Base-by-base conservation (phyloP, 345 rosid species). In the Arabidopsis arenosa region DNA sequence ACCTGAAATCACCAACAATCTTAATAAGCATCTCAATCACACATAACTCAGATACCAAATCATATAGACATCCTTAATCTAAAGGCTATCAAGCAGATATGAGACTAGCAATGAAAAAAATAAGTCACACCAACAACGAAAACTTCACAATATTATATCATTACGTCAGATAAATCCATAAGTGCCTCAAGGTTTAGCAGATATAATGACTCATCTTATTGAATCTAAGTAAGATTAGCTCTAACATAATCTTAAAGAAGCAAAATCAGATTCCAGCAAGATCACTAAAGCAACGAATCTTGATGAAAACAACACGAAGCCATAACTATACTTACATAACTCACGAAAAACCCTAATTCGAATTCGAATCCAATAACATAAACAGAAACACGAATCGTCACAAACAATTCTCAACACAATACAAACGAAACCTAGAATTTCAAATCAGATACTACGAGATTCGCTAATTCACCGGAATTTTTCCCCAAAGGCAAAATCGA, bases 1-100 rank as follows among this genome's bases (percentile, higher is more conserved):
- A 91, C 83, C 97, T 93, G 83, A 48, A 14, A 45, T 15, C 28
- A 68, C 44, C 64, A 30, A 60, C 5, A 45, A 21, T 15, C 28
- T 72, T 48, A 65, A 58, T 35, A 57, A 0, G 7, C 62, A 37
- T 40, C 45, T 71, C 72, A 64, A 37, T 32, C 12, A 10, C 6
- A 23, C 30, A 55, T 26, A 15, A 45, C 1, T 35, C 72, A 13
- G 21, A 14, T 1, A 23, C 17, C n/a, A 12, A 41, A 45, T 1
- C 2, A 45, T 0, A 45, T 0, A 45, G 4, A 45, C 18, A 45
- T 45, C 18, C 3, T 14, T 14, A 45, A 45, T 18, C 18, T 12
- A 21, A 23, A 52, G 14, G 14, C 57, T 52, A 52, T 3, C 32
- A 26, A 49, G 28, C n/a, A n/a, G 21, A 47, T 47, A n/a, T 47